Conservation (phyloP, 352 stramenopile genomes). For the Pythium brassicae region DNA sequence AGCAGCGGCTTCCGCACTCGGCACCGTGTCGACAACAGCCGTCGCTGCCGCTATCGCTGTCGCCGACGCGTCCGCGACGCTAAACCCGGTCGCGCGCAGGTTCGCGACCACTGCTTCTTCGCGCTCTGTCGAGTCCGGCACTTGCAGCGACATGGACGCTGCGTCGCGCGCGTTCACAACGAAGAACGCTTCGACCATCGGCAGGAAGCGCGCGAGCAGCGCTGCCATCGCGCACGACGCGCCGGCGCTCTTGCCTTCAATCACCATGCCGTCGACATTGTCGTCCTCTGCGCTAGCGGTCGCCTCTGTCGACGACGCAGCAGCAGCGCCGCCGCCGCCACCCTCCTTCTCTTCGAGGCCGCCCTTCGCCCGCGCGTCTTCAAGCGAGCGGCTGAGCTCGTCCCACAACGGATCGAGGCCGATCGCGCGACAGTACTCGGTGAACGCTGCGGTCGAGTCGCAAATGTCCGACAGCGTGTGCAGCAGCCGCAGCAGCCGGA, state of each 20-base stretch:
- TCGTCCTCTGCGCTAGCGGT: constrained; percentile 63
- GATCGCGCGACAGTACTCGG: constrained; percentile 64
- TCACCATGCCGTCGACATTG: constrained; percentile 66
- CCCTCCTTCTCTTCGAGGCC: constrained; percentile 67
- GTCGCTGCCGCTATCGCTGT: constrained; percentile 28
- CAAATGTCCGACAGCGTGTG: constrained; percentile 92
- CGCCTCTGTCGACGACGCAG: neutral
- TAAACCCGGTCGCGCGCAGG: constrained; percentile 55
- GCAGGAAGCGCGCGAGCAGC: constrained; percentile 96
- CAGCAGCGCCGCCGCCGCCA: neutral
- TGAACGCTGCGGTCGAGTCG: constrained; percentile 63
- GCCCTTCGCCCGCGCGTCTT: constrained; percentile 69
- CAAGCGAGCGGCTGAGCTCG: constrained; percentile 58
- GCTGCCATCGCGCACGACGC: constrained; percentile 90
- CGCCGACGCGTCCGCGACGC: neutral
- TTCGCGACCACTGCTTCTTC: constrained; percentile 79
- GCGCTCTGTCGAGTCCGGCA: constrained; percentile 68
- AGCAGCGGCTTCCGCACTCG: constrained; percentile 26
- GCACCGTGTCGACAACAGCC: too few species aligned
- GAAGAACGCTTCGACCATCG: constrained; percentile 98
- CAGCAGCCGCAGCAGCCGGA: constrained; percentile 95
- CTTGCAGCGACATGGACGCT: constrained; percentile 65
- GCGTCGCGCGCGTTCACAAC: constrained; percentile 94
- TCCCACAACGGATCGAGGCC: constrained; percentile 75
- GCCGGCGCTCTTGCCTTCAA: constrained; percentile 84